Evolutionary conservation across 2,329 filamentous ascomycete genomes (phyloP), one percentile per base, ranked within the genome.

Genomic region (Colletotrichum cereale): DNA sequence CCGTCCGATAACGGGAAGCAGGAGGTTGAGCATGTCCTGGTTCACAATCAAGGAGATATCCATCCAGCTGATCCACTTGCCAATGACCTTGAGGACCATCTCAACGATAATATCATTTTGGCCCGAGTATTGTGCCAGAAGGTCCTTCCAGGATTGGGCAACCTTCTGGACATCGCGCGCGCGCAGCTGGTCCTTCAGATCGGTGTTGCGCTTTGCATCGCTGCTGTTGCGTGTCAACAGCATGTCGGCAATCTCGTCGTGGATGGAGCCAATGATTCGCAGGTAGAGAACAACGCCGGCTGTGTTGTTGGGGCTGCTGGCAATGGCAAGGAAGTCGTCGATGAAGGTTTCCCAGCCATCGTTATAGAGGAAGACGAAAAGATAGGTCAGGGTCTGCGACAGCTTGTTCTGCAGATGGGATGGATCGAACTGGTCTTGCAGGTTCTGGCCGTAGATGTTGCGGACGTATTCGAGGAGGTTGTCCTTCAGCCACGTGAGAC

Each of bases 11-110:
- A 98, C 89, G 75, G 96, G 93, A 77, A 98, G 92, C 71, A 99
- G 87, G 60, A 95, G 88, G 78, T 89, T 91, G 77, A 98, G 90
- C 88, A 97, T 96, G 65, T 92, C 89, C 79, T 95, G 90, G 81
- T 97, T 97, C 77, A 99, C 94, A 55, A 99, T 91, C 68, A 99
- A 86, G 62, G 93, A 93, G 77, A 99, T 98, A 79, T 98, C 96
- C 78, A 97, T 97, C 96, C 96, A 99, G 87, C 95, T 97, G 72
- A 97, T 95, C 96, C 96, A 99, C 80, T 96, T 96, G 47, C 94
- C 95, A 75, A 99, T 90, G n/a, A 95, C 92, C 82, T 92, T 94
- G 64, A 99, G 87, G 76, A 93, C 95, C 87, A 97, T 91, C 80
- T 98, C 95, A 53, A 97, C 88, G 69, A 98, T 88, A 52, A 84